phyloP scores from a whole-genome alignment of 1,139 yeast species.

The Yamadazyma siamensis region DNA sequence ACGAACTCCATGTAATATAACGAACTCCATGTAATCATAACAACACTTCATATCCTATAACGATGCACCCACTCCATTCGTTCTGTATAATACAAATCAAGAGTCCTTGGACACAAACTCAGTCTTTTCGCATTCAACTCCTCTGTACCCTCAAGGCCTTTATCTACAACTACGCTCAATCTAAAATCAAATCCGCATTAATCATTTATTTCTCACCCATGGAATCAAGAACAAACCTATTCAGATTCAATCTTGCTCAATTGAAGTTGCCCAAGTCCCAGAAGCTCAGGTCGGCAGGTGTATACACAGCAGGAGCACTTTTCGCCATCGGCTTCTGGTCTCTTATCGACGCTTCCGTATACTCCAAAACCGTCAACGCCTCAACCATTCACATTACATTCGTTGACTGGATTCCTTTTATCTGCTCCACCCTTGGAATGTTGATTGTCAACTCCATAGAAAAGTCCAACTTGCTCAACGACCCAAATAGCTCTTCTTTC shows the following conservation, averaged over 20 bases:
- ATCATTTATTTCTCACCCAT: constrained; percentile 18
- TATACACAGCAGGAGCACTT: constrained; percentile 69
- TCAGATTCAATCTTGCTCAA: constrained; percentile 49
- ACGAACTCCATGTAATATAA: too few relatives aligned
- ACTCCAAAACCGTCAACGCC: constrained; percentile 80
- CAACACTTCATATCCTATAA: too few relatives aligned
- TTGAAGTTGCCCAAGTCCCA: constrained; percentile 66
- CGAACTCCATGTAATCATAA: too few relatives aligned
- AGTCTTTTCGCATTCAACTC: too few relatives aligned
- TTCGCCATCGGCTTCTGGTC: constrained; percentile 91
- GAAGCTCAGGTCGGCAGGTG: constrained; percentile 70
- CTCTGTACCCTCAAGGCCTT: neutral
- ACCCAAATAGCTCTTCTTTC: constrained; percentile 46
- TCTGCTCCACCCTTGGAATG: constrained; percentile 89
- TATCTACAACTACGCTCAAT: neutral
- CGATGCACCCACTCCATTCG: too few relatives aligned
- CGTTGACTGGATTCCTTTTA: constrained; percentile 92
- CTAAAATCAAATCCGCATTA: too few relatives aligned
- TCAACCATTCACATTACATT: constrained; percentile 83
- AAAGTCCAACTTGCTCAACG: constrained; percentile 65
- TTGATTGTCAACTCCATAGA: constrained; percentile 88
- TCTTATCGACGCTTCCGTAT: constrained; percentile 84
- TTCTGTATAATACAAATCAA: too few relatives aligned
- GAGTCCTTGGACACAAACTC: too few relatives aligned
- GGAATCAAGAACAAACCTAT: constrained; percentile 37